A percentile compares a stretch with the other conserved stretches of the same genome.
Evolutionary conservation across 208 protist genomes (phyloP).

Genomic region (Strigomonas culicis): DNA sequence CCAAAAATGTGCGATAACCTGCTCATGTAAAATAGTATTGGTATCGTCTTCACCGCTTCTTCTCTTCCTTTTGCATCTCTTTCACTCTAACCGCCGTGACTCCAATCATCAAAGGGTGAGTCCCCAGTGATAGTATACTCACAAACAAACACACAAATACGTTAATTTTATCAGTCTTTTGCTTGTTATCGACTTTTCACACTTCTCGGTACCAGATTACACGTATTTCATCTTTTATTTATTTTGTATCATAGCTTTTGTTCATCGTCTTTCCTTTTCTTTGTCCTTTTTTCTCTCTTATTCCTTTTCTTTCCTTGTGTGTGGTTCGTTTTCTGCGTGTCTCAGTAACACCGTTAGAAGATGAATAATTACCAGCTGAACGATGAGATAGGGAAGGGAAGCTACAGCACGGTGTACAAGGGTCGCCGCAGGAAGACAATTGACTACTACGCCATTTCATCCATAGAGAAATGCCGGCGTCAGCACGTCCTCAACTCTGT

Average conservation of each 20-base stretch:
- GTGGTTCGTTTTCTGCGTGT: conserved; percentile 7
- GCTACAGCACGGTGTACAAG: conserved; percentile 91
- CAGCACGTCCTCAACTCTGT: conserved; percentile 87
- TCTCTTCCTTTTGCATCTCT: neutral
- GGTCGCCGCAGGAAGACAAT: conserved; percentile 88
- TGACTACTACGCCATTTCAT: conserved; percentile 93
- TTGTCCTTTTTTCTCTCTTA: conserved; percentile 19
- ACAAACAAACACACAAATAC: no score
- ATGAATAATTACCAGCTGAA: conserved; percentile 96
- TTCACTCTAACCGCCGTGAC: neutral
- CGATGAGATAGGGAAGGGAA: conserved; percentile 91
- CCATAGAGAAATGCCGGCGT: conserved; percentile 90
- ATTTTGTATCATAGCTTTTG: conserved; percentile 8
- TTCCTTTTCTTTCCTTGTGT: conserved; percentile 11
- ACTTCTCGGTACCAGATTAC: no score
- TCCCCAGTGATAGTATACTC: no score
- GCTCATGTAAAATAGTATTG: neutral
- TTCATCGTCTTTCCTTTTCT: conserved; percentile 4
- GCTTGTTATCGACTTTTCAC: no score
- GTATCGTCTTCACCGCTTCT: neutral
- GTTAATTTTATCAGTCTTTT: no score
- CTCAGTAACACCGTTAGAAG: neutral
- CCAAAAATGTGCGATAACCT: neutral
- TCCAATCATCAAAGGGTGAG: neutral
- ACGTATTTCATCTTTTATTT: conserved; percentile 10